Evolutionary conservation across 2,329 filamentous ascomycete genomes (phyloP), one percentile per base, ranked within the genome.

Genomic region (Penicillium brasilianum): DNA sequence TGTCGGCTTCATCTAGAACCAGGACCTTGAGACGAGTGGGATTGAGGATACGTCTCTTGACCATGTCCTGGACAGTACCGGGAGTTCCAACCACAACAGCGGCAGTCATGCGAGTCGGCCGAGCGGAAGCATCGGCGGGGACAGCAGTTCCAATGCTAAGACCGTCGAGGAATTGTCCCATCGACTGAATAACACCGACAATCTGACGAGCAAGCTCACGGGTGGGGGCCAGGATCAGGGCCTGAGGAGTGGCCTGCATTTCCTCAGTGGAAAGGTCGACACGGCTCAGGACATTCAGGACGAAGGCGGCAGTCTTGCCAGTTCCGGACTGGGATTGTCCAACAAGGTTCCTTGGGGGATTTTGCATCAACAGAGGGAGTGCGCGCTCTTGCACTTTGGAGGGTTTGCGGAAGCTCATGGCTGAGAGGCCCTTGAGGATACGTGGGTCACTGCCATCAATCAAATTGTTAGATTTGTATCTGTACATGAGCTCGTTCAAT

Each of bases 301-400:
- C 91, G 77, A 99, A 99, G 22, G 95, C 95, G 20, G 93, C 95
- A 0, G 95, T 99, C 83, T 99, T 99, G 73, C 95, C 95, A 20
- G 95, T 99, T 70, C 95, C 95, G 2, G 95, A 99, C 78, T 99
- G 95, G n/a, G 95, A 99, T 80, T 99, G 95, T 3, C 93, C 95
- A 73, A 99, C 94, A 85, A 99, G 90, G 79, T 98, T 98, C 66
- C 85, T 85, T 0, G 94, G 90, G n/a, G 95, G 94, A 73, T 97
- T 84, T 70, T 86, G 82, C 65, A 99, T 86, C 73, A 99, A 90
- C 58, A 99, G 84, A 30, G 95, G 95, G 18, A 99, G 85, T 1
- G 95, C 95, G 70, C 90, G 92, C 78, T 97, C 95, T 81, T 99
- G 95, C 67, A 99, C 96, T 82, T 99, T 99, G 59, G 95, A 98